Evolutionary conservation across 495 filamentous ascomycete species (phyloP).

Genomic region (Immersiella caudata): DNA sequence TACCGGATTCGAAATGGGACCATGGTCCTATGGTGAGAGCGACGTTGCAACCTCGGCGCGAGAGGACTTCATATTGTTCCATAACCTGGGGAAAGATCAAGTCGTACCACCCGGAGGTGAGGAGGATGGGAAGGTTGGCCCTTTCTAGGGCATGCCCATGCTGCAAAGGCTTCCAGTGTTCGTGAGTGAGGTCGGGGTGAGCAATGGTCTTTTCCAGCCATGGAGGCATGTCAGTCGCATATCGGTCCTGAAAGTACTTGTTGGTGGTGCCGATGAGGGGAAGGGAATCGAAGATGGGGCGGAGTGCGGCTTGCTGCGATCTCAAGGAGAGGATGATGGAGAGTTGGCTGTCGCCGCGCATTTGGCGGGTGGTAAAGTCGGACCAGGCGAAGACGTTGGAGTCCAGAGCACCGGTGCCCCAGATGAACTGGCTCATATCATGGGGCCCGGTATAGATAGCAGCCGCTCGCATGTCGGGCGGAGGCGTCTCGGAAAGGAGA

Average conservation of each 20-base stretch:
- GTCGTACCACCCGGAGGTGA: conserved; percentile 41
- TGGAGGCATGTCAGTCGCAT: not conserved
- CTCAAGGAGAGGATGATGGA: not conserved
- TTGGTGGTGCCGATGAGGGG: not conserved
- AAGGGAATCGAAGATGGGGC: not conserved
- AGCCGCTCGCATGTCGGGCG: conserved; percentile 34
- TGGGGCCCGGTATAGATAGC: conserved; percentile 32
- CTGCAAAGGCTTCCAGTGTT: not conserved
- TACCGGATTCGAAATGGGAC: conserved; percentile 17
- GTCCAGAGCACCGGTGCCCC: conserved; percentile 35
- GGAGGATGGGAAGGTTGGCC: conserved; percentile 34
- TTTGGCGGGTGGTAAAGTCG: conserved; percentile 4
- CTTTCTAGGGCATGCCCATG: conserved; percentile 26
- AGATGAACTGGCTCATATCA: conserved; percentile 30
- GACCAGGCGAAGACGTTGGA: conserved; percentile 33
- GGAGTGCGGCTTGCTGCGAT: not conserved
- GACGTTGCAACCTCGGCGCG: conserved; percentile 21
- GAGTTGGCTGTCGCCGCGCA: not conserved
- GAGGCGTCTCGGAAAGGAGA: conserved; percentile 33
- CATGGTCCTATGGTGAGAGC: conserved; percentile 24
- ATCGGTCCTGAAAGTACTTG: not conserved
- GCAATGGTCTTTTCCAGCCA: not conserved
- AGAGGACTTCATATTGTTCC: conserved; percentile 29
- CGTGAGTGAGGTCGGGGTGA: not conserved
- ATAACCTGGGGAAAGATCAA: conserved; percentile 30